Evolutionary conservation across 176 grass and related monocot genomes (phyloP), one percentile per base, ranked within the genome.

Genomic region (Thalia dealbata): DNA sequence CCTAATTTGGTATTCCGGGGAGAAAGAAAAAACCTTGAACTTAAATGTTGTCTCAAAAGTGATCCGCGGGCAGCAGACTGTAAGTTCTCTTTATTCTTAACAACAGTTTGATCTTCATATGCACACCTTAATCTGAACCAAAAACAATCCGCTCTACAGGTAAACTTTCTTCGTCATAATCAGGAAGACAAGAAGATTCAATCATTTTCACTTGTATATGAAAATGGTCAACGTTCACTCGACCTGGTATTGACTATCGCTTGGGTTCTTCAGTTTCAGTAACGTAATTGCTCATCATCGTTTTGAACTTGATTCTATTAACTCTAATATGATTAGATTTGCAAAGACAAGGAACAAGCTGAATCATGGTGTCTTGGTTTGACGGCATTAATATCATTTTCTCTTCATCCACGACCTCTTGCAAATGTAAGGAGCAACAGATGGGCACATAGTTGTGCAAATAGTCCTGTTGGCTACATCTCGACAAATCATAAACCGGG

Each of bases 311-410:
- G n/a, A 67, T 71, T 29, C 25, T 1, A 84, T 75, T 79, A 60
- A 22, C 27, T 15, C 32, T 63, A 1, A 3, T 58, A 65, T 65
- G 52, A 19, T 58, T 85, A 99, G 90, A 90, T 99, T 67, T 99
- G 90, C 79, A 91, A 86, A 80, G 90, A 99, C 77, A 91, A 75
- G 70, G 83, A 86, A 74, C 95, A 99, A 81, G 90, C 90, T 69
- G 87, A 93, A 77, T 86, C 81, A 58, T 99, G 90, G 95, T 82
- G 82, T 80, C 24, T 86, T 64, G 87, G 90, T 23, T 83, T 99
- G 82, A 85, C 76, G 24, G 60, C 83, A 10, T 70, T 99, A 70
- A 78, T 88, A 69, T 91, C 79, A 63, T 67, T 69, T 75, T 69
- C 88, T 50, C 70, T 56, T 74, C 86, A 87, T 35, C 87, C 95